These are phyloP conservation scores for Diplotaxis tenuifolia DNA, from an alignment of 345 rosid genomes.

Conservation along the genomic window DNA sequence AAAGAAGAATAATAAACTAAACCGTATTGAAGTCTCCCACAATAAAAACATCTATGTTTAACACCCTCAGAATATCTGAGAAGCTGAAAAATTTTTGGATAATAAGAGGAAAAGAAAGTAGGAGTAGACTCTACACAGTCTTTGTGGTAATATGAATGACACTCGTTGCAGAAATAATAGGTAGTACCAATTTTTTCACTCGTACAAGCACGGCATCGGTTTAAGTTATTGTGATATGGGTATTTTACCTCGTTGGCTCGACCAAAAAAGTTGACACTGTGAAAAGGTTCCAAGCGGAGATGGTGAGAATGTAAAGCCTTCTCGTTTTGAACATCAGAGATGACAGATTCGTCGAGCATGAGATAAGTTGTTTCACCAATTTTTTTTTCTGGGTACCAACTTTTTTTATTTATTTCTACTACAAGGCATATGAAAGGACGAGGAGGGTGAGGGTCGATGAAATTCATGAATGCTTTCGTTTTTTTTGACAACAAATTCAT, in stretches of 20 bases:
- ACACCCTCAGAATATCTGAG: background rate
- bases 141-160: background rate
- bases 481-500: too few relatives aligned
- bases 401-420: background rate
- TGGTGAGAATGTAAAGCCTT: background rate
- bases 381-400: background rate
- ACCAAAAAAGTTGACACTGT: too few relatives aligned
- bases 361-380: background rate
- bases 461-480: background rate
- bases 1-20: background rate
- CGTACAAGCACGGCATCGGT: background rate
- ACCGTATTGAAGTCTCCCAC: background rate
- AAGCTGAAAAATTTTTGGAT: background rate
- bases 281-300: too few relatives aligned
- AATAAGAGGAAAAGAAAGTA: background rate
- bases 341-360: background rate
- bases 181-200: background rate
- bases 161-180: background rate
- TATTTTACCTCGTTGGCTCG: too few relatives aligned
- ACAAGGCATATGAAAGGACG: background rate
- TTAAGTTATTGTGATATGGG: too few relatives aligned
- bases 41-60: background rate
- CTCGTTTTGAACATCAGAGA: background rate
- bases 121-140: background rate
- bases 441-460: background rate